Evolutionary conservation across 371 early-diverging fungal genomes (phyloP).

Genomic region (Apophysomyces elegans): DNA sequence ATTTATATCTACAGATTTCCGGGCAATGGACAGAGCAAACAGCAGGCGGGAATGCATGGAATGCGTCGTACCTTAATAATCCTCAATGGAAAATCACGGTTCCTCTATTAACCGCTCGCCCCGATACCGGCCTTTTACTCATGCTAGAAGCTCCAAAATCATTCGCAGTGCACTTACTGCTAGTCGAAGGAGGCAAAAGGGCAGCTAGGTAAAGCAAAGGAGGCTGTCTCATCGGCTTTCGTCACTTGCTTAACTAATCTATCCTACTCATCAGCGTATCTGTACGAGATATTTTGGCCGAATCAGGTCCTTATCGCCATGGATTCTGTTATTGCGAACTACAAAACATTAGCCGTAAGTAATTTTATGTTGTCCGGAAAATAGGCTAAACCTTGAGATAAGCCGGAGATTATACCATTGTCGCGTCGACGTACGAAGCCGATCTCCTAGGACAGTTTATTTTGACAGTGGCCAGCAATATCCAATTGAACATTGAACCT

Average conservation of each 20-base stretch:
- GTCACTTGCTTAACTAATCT: background rate
- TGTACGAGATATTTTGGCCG: conserved; percentile 66
- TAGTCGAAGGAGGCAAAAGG: conserved; percentile 74
- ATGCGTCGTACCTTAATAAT: conserved; percentile 74
- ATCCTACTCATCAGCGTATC: conserved; percentile 54
- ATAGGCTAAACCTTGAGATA: background rate
- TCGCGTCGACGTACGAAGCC: conserved; percentile 80
- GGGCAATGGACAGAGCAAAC: conserved; percentile 79
- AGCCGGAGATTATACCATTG: conserved; percentile 78
- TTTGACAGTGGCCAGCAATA: conserved; percentile 62
- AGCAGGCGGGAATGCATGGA: conserved; percentile 80
- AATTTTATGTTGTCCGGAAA: background rate
- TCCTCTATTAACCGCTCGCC: conserved; percentile 27
- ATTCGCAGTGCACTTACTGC: conserved; percentile 70
- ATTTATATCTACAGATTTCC: conserved; percentile 39
- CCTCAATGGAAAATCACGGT: conserved; percentile 78
- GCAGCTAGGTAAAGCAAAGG: conserved; percentile 52
- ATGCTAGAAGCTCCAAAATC: conserved; percentile 72
- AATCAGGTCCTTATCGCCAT: conserved; percentile 75
- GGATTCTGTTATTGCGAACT: conserved; percentile 75
- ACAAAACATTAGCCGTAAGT: conserved; percentile 55
- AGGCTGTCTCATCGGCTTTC: background rate
- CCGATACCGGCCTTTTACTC: conserved; percentile 40
- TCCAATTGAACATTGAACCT: conserved; percentile 48
- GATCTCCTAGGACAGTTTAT: conserved; percentile 72